phyloP scores from a whole-genome alignment of 352 stramenopile genomes.

The Elongisporangium anandrum region DNA sequence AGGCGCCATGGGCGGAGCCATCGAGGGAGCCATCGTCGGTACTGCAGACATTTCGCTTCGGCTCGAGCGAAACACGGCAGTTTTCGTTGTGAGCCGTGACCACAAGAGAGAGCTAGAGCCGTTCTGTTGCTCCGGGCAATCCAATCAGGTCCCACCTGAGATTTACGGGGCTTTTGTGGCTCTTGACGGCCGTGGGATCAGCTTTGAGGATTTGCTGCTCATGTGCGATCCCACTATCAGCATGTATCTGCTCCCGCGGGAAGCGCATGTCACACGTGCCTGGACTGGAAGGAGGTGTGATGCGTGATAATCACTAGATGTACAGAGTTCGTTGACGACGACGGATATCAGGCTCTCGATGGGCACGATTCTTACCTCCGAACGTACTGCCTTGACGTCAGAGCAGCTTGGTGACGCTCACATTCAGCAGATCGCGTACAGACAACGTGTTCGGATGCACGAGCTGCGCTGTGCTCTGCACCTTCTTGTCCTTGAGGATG shows the following conservation, averaged over 20 bases:
- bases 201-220: too few relatives aligned
- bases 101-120: neutral
- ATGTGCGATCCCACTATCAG: too few relatives aligned
- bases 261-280: too few relatives aligned
- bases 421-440: conserved; percentile 18
- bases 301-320: too few relatives aligned
- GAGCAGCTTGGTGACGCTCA: conserved; percentile 18
- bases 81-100: too few relatives aligned
- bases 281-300: too few relatives aligned
- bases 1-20: neutral
- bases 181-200: neutral
- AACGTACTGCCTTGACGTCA: too few relatives aligned
- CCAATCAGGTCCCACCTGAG: neutral
- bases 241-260: too few relatives aligned
- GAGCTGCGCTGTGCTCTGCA: conserved; percentile 30
- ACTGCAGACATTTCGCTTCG: neutral
- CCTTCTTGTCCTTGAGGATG: conserved; percentile 18
- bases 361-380: too few relatives aligned
- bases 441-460: conserved; percentile 31
- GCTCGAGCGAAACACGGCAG: too few relatives aligned
- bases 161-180: neutral
- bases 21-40: neutral
- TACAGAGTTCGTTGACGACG: too few relatives aligned
- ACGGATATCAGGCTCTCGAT: too few relatives aligned
- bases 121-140: neutral